Evolutionary conservation across 1,139 yeast genomes (phyloP).

Genomic region (Candida sanyaensis): DNA sequence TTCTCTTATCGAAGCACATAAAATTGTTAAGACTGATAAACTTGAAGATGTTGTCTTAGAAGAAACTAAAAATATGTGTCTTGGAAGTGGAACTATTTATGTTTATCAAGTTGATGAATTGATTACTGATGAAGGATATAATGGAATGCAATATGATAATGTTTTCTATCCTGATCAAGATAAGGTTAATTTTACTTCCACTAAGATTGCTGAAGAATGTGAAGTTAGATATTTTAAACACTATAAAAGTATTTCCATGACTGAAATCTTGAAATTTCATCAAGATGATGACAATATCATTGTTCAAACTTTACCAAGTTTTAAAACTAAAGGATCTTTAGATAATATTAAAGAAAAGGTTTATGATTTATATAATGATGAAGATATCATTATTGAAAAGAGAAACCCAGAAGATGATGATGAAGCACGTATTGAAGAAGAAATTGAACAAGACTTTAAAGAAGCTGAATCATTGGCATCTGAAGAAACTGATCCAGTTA

Average conservation of each 20-base stretch:
- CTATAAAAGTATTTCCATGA: not conserved
- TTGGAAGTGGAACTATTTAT: constrained; percentile 16
- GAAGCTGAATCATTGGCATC: constrained; percentile 35
- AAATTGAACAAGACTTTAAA: constrained; percentile 35
- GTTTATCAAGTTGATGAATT: constrained; percentile 28
- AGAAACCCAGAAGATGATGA: constrained; percentile 15
- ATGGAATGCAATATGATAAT: not conserved
- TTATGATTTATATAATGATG: constrained; percentile 21
- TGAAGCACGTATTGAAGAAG: constrained; percentile 23
- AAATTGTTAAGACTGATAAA: constrained; percentile 1
- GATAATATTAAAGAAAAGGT: constrained; percentile 6
- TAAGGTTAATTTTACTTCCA: not conserved
- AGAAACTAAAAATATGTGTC: constrained; percentile 19
- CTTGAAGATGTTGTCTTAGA: constrained; percentile 13
- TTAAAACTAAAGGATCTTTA: constrained; percentile 16
- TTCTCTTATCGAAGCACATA: not conserved
- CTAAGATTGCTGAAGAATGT: not conserved
- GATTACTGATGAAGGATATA: not conserved
- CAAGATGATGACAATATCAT: constrained; percentile 18
- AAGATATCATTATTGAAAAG: constrained; percentile 14
- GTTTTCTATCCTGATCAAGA: constrained; percentile 2
- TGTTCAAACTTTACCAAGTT: constrained; percentile 35
- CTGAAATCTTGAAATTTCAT: not conserved
- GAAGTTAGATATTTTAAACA: constrained; percentile 19
- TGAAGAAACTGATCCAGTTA: constrained; percentile 25